phyloP scores from a whole-genome alignment of 106 monocot genomes.

The Vanilla planifolia region DNA sequence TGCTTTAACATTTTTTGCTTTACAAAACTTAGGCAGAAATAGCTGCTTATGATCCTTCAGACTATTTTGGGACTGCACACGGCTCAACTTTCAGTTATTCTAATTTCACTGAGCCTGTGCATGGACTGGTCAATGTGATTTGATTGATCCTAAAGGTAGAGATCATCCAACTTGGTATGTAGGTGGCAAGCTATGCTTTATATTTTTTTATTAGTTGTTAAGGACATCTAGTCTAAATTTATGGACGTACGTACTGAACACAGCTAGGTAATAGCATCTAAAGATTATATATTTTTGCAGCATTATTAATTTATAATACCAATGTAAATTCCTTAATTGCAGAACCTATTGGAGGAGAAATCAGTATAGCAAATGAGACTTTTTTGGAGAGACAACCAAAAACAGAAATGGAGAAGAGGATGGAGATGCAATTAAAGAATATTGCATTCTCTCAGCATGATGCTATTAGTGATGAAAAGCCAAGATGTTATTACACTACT shows the following conservation, averaged over 20 bases:
- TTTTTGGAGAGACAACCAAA: slow-evolving; percentile 35
- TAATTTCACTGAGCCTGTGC: background rate
- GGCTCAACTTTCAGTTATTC: background rate
- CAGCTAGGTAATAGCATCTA: background rate
- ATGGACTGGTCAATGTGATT: background rate
- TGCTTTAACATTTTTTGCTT: no score
- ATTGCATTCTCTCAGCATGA: slow-evolving; percentile 33
- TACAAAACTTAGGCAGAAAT: no score
- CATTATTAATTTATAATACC: background rate
- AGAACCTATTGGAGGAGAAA: slow-evolving; percentile 86
- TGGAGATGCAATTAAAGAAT: slow-evolving; percentile 43
- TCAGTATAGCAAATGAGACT: slow-evolving; percentile 58
- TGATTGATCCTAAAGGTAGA: no score
- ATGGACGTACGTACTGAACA: background rate
- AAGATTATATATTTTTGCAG: background rate
- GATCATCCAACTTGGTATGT: background rate
- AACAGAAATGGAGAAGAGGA: slow-evolving; percentile 37
- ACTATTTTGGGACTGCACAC: background rate
- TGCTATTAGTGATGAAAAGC: slow-evolving; percentile 21
- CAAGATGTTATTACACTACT: slow-evolving; percentile 64
- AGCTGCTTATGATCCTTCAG: no score
- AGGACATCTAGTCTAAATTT: background rate
- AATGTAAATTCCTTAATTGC: slow-evolving; percentile 14
- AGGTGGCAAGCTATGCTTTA: background rate
- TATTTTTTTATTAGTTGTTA: background rate